Evolutionary conservation across 2,329 filamentous ascomycete species (phyloP), one percentile per base, ranked within the genome.

Genomic region (Clarireedia monteithiana): DNA sequence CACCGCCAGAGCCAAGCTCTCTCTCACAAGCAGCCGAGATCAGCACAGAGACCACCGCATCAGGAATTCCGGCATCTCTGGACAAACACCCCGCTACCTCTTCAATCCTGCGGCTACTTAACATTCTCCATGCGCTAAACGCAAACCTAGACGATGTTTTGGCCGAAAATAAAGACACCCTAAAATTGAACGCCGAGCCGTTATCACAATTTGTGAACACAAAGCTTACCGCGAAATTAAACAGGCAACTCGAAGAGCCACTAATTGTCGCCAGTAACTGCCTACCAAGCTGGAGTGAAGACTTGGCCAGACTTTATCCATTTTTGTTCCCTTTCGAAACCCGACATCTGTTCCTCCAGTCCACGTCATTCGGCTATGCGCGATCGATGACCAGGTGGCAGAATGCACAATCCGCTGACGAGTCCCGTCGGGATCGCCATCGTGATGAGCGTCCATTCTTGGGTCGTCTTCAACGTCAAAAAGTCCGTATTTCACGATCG

Each of bases 321-420:
- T 99, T 99, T 78, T 75, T 99, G 12, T 99, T 99, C 70, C 94
- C 94, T 2, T 99, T 99, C 66, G 94, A 99, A 75, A 97, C 94
- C 1, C 85, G 94, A 12, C 92, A 99, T 71, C 77, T 99, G 39
- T 99, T 99, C 78, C 75, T 99, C 36, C 94, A 97, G 72, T 99
- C 92, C 2, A 99, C 95, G 0, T 96, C 94, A 0, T 99, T 99
- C 68, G 94, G 94, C 23, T 99, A 99, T 74, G 92, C 92, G 44
- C 84, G 94, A 60, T 96, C 94, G 17, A 97, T 99, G 94, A 88
- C 87, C 58, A 84, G 92, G 69, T 99, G 95, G 95, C 94, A 97
- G 72, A 96, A 89, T 66, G 85, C 89, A 1, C 91, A 96, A 69
- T 82, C 84, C 23, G 82, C 85, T 23, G 91, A 90, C 61, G 91